These are phyloP conservation scores for Globomyces pollinis-pini DNA, from an alignment of 192 early-diverging fungal genomes.

Conservation along the genomic window DNA sequence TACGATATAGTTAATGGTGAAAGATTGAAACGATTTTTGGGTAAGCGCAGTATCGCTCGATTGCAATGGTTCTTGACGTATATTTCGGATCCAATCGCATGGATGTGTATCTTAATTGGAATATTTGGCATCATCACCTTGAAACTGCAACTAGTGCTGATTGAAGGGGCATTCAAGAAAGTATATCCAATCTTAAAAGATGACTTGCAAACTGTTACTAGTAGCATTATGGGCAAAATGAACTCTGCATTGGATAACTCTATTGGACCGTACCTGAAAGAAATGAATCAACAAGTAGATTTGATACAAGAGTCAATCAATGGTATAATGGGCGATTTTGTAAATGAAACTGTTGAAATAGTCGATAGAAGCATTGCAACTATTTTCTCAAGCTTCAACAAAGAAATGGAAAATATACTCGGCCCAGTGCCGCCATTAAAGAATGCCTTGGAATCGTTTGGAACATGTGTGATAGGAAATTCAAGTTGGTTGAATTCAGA, in stretches of 20 bases:
- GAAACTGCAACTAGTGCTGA: not conserved
- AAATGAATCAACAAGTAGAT: not conserved
- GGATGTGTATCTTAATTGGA: conserved; percentile 1
- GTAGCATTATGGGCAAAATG: not conserved
- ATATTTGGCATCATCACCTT: not conserved
- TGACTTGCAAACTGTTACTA: not conserved
- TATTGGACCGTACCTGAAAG: not conserved
- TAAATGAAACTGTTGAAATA: not conserved
- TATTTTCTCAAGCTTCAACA: not conserved
- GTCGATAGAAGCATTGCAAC: not conserved
- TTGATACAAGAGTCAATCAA: not conserved
- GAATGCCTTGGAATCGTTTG: not conserved
- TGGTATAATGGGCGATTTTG: not conserved
- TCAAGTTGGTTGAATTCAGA: not conserved
- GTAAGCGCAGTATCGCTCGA: not conserved
- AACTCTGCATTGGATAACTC: not conserved
- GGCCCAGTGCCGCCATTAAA: not conserved
- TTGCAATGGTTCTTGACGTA: not conserved
- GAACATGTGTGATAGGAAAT: not conserved
- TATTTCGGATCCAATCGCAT: not conserved
- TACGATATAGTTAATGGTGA: not conserved
- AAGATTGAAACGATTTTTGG: too few species aligned
- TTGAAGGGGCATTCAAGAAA: not conserved
- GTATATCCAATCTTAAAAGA: not conserved
- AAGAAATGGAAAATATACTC: not conserved